phyloP scores from a whole-genome alignment of 2,329 filamentous ascomycete genomes.

The Aureobasidium sp. region DNA sequence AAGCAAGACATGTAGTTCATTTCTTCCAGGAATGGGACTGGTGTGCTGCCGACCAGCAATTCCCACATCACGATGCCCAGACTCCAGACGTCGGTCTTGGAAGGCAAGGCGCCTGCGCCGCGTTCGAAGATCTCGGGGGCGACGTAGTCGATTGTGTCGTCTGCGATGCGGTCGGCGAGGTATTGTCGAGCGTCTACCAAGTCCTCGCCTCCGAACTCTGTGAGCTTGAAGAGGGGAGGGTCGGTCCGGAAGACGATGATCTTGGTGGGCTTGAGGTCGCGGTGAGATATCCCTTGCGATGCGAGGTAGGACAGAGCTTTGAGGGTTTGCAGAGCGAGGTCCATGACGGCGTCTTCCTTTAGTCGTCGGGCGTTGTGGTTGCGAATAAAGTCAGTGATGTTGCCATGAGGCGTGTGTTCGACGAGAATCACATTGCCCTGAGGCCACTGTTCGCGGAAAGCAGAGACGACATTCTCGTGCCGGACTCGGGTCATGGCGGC shows the following conservation, averaged over 20 bases:
- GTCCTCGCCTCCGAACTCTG: slow-evolving; percentile 4
- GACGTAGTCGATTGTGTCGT: slow-evolving; percentile 7
- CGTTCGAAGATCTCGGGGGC: slow-evolving; percentile 10
- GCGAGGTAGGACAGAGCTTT: not conserved
- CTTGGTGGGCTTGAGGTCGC: slow-evolving; percentile 7
- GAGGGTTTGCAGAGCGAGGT: slow-evolving; percentile 8
- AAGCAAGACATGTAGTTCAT: slow-evolving; percentile 13
- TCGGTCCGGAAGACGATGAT: slow-evolving; percentile 10
- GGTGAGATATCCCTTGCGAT: not conserved
- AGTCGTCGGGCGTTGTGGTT: not conserved
- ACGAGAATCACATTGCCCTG: slow-evolving; percentile 6
- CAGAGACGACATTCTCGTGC: slow-evolving; percentile 13
- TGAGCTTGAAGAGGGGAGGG: slow-evolving; percentile 10
- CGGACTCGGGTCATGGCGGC: slow-evolving; percentile 8
- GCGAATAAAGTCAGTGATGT: slow-evolving; percentile 3
- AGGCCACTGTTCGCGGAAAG: slow-evolving; percentile 3
- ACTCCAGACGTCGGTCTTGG: slow-evolving; percentile 57
- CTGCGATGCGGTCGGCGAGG: not conserved
- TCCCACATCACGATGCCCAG: slow-evolving; percentile 97
- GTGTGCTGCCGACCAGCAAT: slow-evolving; percentile 97
- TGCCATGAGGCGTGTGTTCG: slow-evolving; percentile 8
- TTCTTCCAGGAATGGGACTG: slow-evolving; percentile 29
- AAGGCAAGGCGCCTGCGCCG: not conserved
- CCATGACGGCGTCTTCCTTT: slow-evolving; percentile 12
- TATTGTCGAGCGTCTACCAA: not conserved